Conservation (phyloP, 164 flowering plant species). For the Aristolochia contorta region DNA sequence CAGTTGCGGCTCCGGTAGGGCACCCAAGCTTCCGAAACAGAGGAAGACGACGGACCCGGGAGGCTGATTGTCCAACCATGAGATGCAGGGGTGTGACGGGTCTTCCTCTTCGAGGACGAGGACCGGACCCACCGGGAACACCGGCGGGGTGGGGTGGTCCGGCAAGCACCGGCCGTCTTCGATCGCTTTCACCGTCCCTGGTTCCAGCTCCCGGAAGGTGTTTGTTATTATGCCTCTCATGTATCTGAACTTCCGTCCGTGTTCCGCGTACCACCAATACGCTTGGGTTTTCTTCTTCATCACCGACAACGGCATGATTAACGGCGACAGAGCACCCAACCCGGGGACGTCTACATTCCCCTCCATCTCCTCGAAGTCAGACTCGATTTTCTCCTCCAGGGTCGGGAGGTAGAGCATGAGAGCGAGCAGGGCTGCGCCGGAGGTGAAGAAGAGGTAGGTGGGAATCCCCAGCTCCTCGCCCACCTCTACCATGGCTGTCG, state of each 20-base stretch:
- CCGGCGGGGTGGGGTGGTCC: conserved; percentile 14
- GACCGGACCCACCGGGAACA: conserved; percentile 31
- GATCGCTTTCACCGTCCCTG: conserved; percentile 3
- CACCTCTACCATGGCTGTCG: conserved; percentile 23
- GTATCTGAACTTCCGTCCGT: conserved; percentile 9
- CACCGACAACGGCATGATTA: conserved; percentile 6
- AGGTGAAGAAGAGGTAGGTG: conserved; percentile 27
- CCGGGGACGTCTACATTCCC: conserved; percentile 12
- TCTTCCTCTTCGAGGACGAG: conserved; percentile 5
- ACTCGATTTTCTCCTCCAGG: neutral
- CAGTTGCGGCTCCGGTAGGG: conserved; percentile 11
- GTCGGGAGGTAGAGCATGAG: conserved; percentile 18
- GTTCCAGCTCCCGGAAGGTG: conserved; percentile 23
- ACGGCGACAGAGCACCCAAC: conserved; percentile 11
- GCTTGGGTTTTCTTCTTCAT: conserved; percentile 5
- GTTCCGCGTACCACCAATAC: neutral
- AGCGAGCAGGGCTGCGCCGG: conserved; percentile 14
- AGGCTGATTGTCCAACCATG: conserved; percentile 36
- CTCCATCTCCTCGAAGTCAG: conserved; percentile 9
- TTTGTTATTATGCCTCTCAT: conserved; percentile 31
- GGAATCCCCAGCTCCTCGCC: conserved; percentile 27
- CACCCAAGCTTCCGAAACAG: conserved; percentile 31
- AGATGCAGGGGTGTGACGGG: neutral
- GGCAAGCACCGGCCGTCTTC: neutral
- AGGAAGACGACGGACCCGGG: conserved; percentile 22